These are phyloP conservation scores for Candida germanica DNA, from an alignment of 805 yeast genomes.

Conservation along the genomic window DNA sequence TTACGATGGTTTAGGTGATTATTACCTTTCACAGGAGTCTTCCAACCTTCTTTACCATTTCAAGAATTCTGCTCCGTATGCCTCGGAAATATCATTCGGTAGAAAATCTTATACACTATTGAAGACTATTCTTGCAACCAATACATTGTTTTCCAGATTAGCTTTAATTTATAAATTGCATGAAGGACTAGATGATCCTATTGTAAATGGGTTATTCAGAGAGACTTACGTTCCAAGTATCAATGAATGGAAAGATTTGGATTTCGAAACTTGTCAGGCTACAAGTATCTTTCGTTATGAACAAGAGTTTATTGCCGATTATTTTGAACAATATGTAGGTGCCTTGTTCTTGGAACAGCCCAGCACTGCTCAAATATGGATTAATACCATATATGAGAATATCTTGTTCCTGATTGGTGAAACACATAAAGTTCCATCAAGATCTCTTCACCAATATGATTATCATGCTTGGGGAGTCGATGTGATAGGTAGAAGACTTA, in stretches of 20 bases:
- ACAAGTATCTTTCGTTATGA: slow-evolving; percentile 24
- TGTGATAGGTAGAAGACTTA: slow-evolving; percentile 31
- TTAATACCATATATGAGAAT: slow-evolving; percentile 27
- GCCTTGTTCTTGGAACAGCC: slow-evolving; percentile 39
- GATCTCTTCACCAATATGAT: slow-evolving; percentile 12
- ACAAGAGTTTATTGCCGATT: slow-evolving; percentile 42
- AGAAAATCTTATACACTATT: slow-evolving; percentile 24
- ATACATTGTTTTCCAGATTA: slow-evolving; percentile 34
- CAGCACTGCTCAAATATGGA: slow-evolving; percentile 31
- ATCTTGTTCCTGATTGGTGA: slow-evolving; percentile 27
- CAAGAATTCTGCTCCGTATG: slow-evolving; percentile 15
- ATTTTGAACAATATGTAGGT: slow-evolving; percentile 43
- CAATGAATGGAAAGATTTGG: slow-evolving; percentile 14
- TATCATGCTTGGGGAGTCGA: slow-evolving; percentile 23
- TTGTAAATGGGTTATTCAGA: slow-evolving; percentile 20
- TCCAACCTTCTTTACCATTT: slow-evolving; percentile 32
- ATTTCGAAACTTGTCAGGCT: slow-evolving; percentile 9
- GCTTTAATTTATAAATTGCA: slow-evolving; percentile 35
- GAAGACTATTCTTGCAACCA: slow-evolving; percentile 34
- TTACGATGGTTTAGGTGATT: slow-evolving; percentile 42
- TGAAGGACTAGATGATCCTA: slow-evolving; percentile 29
- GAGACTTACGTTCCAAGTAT: slow-evolving; percentile 27
- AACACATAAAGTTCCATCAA: slow-evolving; percentile 13
- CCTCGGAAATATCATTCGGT: slow-evolving; percentile 19
- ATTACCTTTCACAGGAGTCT: slow-evolving; percentile 35